phyloP scores from a whole-genome alignment of 495 filamentous ascomycete species.

The Hypoxylon trugodes region DNA sequence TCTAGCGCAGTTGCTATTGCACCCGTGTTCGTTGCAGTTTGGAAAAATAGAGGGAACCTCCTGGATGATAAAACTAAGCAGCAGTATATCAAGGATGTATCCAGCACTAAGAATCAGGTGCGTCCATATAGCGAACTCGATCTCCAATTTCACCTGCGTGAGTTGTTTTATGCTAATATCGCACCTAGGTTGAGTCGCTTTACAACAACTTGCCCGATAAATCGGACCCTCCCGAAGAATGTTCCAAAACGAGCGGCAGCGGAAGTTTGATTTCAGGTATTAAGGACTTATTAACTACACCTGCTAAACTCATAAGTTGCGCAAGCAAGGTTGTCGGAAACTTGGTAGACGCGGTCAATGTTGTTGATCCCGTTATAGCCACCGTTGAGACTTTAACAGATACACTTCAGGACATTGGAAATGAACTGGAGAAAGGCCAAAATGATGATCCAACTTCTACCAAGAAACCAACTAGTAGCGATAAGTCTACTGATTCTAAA shows the following conservation, averaged over 20 bases:
- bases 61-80: background rate
- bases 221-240: background rate
- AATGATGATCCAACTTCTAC: too few species aligned
- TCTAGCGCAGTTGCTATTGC: background rate
- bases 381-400: background rate
- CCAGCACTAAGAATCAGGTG: too few species aligned
- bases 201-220: background rate
- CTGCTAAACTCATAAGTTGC: background rate
- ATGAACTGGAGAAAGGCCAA: background rate
- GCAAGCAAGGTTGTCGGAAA: background rate
- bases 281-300: background rate
- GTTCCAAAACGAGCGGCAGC: background rate
- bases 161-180: too few species aligned
- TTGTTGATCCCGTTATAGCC: background rate
- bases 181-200: background rate
- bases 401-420: background rate
- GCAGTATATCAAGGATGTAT: background rate
- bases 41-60: too few species aligned
- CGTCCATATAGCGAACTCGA: too few species aligned
- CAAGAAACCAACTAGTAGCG: too few species aligned
- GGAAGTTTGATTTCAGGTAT: too few species aligned
- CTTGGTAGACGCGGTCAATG: background rate
- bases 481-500: too few species aligned
- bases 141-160: too few species aligned
- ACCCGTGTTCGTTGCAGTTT: too few species aligned